Base-by-base conservation (phyloP, 306 rosid genomes). In the Lotus japonicus region DNA sequence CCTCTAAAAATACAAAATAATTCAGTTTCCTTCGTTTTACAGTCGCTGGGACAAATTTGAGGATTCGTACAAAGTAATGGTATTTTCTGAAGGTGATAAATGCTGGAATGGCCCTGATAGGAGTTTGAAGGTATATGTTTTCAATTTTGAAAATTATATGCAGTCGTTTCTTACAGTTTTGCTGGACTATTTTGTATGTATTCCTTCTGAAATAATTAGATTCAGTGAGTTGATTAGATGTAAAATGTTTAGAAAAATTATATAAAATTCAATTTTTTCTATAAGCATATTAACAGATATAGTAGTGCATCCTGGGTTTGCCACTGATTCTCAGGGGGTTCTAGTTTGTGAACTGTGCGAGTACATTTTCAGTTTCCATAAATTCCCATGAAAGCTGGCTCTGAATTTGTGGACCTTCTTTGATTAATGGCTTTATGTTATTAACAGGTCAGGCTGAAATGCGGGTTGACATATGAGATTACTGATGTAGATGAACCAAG, bases 91-190 rank as follows among this genome's bases (percentile, higher is more conserved):
- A 54, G 99, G 99, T 18, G 99, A 95, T 76, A 84, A 64, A 39
- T 95, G 99, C 87, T 95, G 99, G 99, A 95, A 95, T 79, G 99
- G 99, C 53, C 99, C 99, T 14, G 99, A 90, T 81, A 83, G 99
- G 86, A 95, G 99, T 82, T 75, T 95, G 80, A 90, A 88, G 99
- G 99, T 95, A 80, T 45, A 70, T 69, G 49, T 46, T 63, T 71
- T 13, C 26, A 21, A 38, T 26, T 39, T 62, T 31, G 6, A 21
- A 55, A 31, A 42, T 15, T 21, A 19, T 9, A 16, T 44, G 31
- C 43, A 15, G 23, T 59, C 9, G 16, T 71, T 77, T 68, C 48
- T 66, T 69, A 41, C 56, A 33, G 53, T 60, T 57, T 70, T 55
- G 23, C 68, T 9, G 7, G 51, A 33, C 52, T 35, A 49, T 66